These are phyloP conservation scores for Aspergillus saccharolyticus DNA, from an alignment of 495 filamentous ascomycete genomes.

Conservation along the genomic window DNA sequence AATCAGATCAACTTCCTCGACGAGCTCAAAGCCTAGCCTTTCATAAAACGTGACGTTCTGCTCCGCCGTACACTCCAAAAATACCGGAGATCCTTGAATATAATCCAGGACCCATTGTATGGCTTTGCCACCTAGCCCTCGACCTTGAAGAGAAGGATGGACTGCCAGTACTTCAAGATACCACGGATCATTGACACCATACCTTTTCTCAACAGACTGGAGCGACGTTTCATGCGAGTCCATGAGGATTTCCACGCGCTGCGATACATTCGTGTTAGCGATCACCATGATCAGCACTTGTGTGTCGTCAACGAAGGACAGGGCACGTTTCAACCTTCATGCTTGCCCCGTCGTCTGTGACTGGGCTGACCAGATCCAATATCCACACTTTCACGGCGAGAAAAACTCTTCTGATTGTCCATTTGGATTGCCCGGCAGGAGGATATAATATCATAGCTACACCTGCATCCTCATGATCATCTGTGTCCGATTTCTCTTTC, in stretches of 20 bases:
- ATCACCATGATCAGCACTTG: no score
- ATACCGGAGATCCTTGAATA: slow-evolving; percentile 12
- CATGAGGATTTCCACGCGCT: slow-evolving; percentile 21
- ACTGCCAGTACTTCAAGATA: slow-evolving; percentile 30
- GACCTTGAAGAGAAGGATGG: slow-evolving; percentile 25
- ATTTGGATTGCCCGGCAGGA: slow-evolving; percentile 9
- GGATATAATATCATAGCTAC: slow-evolving; percentile 23
- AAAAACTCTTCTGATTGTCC: slow-evolving; percentile 14
- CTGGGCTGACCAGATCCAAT: slow-evolving; percentile 16
- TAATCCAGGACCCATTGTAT: slow-evolving; percentile 19
- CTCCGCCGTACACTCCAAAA: slow-evolving; percentile 24
- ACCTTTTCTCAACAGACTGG: slow-evolving; percentile 6
- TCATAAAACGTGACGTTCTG: slow-evolving; percentile 27
- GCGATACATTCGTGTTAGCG: neutral
- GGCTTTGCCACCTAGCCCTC: slow-evolving; percentile 19
- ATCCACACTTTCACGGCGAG: slow-evolving; percentile 20
- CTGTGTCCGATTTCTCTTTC: neutral
- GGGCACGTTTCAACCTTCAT: slow-evolving; percentile 12
- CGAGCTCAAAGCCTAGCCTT: slow-evolving; percentile 21
- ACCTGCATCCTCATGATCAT: slow-evolving; percentile 19
- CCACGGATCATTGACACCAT: slow-evolving; percentile 18
- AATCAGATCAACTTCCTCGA: slow-evolving; percentile 21
- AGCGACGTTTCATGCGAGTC: slow-evolving; percentile 10
- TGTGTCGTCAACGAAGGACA: no score
- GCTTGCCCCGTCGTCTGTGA: slow-evolving; percentile 12